Evolutionary conservation across 306 rosid genomes (phyloP), one percentile per base, ranked within the genome.

Genomic region (Urtica urens): DNA sequence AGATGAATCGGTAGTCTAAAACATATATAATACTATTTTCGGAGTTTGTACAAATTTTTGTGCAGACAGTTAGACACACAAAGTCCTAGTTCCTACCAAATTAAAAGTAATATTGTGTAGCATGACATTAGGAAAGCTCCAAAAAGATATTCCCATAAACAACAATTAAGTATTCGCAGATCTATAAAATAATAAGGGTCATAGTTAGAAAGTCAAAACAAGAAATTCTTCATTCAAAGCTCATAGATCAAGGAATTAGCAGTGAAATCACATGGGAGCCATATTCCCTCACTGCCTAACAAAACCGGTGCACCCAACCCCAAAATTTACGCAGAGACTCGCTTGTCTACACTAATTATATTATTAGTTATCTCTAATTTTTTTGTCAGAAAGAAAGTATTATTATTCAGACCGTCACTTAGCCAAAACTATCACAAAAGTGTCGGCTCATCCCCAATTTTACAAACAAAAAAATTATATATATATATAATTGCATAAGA

Each of bases 181-280:
- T 9, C 10, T 5, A 15, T 24, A 13, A 11, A 16, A 30, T 55
- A 50, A 50, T 35, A 17, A 31, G 30, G 21, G 21, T 30, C 43
- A 44, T 17, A 15, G 37, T 28, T 4, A 20, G 28, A 57, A n/a
- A 73, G 71, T 73, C 71, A 73, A 63, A 49, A 37, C 23, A 26
- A 43, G 35, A 57, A 67, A 53, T 58, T 44, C 54, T 16, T 47
- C 28, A 17, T 68, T 73, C 56, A 64, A 72, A 67, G 78, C 78
- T 30, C 64, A 10, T 37, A 6, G 21, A 61, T 18, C 73, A 66
- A 72, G 69, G 63, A 57, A 47, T 56, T 21, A 40, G 69, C 69
- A 73, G 79, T 49, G 24, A 64, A 23, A 38, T 64, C 79, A 73
- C 79, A 64, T 68, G 79, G 65, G 46, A 21, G 56, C 63, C 66